These are phyloP conservation scores for Cryptococcus sp. DNA, from an alignment of 1,284 basidiomycete species.

Conservation along the genomic window DNA sequence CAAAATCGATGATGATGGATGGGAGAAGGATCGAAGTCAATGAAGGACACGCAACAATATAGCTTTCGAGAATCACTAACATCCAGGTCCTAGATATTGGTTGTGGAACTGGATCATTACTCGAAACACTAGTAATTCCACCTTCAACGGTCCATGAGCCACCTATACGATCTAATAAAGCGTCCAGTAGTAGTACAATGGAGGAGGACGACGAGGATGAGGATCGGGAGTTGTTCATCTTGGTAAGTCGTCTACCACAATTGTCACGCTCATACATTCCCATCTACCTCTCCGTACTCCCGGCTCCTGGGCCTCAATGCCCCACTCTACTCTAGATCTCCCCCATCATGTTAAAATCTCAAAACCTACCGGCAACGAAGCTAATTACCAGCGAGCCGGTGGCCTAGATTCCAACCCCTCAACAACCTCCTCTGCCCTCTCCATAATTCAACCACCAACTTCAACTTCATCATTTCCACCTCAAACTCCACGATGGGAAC, in stretches of 20 bases:
- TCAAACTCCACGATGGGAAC: conserved; percentile 61
- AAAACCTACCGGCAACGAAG: no score
- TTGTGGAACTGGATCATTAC: conserved; percentile 42
- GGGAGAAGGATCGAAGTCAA: no score
- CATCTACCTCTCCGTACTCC: not conserved
- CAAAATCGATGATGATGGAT: no score
- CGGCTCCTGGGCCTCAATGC: no score
- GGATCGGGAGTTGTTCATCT: conserved; percentile 37
- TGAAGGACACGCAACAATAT: no score
- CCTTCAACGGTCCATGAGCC: conserved; percentile 38
- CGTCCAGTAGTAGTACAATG: not conserved
- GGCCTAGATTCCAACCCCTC: conserved; percentile 42
- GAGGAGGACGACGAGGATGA: conserved; percentile 17
- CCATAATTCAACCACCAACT: conserved; percentile 27
- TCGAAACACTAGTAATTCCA: conserved; percentile 41
- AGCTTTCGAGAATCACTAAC: no score
- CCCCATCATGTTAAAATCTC: no score
- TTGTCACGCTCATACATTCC: not conserved
- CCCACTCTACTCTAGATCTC: no score
- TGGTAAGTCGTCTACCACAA: conserved; percentile 23
- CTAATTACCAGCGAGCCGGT: conserved; percentile 44
- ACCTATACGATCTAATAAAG: conserved; percentile 24
- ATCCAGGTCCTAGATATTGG: conserved; percentile 48
- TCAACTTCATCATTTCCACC: conserved; percentile 12
- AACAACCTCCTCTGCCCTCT: conserved; percentile 37